Evolutionary conservation across 2,329 filamentous ascomycete species (phyloP), one percentile per base, ranked within the genome.

Genomic region (Trichoderma atroviride): DNA sequence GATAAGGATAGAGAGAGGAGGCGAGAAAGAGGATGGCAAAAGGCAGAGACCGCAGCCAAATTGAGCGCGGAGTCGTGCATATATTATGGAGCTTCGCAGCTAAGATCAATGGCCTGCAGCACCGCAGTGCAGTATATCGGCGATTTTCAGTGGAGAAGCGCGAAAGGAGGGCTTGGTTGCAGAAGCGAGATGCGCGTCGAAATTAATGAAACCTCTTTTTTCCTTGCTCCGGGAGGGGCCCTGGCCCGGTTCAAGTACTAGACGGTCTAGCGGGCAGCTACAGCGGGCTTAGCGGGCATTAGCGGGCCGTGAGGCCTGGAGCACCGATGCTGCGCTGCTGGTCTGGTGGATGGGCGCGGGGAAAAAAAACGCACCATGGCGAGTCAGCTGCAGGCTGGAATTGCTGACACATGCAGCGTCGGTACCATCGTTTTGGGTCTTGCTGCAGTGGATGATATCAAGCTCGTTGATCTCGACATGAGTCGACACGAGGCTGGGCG

Each of bases 21-120:
- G 61, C 65, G 72, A 70, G 33, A 66, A 13, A 68, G 50, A 56
- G 47, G 62, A 70, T 68, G 58, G 40, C 19, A n/a, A 68, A 72
- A 29, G 35, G 47, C 11, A 14, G 37, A 37, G 16, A 35, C 43
- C 27, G 22, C 37, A 59, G 56, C 56, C 56, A 50, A 5, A 13
- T 24, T 13, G n/a, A 24, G 47, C 47, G 47, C 47, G 47, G 47
- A 50, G 47, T 22, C 47, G 47, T 50, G 47, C 47, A 50, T 50
- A 50, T 50, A 50, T 50, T 50, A 50, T 50, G 47, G 47, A 50
- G 47, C 47, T 19, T 29, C 22, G 52, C 40, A 55, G 52, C 52
- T 16, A 9, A 29, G 22, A 29, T 16, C 14, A n/a, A 43, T 43
- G 40, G 40, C 40, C 52, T 55, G 52, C 52, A 50, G 52, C 24